Conservation (phyloP, 2,329 filamentous ascomycete species). For the Xylaria sp. region DNA sequence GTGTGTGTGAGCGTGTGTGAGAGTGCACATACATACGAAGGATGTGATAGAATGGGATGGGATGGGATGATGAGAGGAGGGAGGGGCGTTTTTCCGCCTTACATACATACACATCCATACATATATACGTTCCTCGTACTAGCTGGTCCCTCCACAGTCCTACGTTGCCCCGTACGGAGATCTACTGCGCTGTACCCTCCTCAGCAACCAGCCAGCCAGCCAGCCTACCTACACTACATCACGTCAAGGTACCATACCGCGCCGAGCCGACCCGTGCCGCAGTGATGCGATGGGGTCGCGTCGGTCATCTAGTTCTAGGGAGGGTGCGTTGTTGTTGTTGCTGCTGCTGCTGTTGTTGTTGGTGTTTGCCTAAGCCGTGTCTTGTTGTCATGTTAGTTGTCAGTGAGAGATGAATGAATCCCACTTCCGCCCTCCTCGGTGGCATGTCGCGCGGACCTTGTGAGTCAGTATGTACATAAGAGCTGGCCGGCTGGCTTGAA, state of each 20-base stretch:
- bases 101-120: neutral
- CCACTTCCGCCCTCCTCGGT: slow-evolving; percentile 21
- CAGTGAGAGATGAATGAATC: neutral
- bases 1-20: neutral
- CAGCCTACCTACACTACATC: neutral
- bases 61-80: neutral
- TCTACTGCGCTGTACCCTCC: neutral
- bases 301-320: slow-evolving; percentile 18
- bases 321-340: neutral
- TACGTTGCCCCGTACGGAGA: slow-evolving; percentile 6
- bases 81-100: neutral
- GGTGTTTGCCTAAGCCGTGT: neutral
- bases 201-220: neutral
- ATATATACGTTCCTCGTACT: neutral
- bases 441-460: neutral
- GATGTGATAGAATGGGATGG: neutral
- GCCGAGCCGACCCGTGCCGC: slow-evolving; percentile 36
- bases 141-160: neutral
- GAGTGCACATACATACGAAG: neutral
- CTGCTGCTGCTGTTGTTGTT: neutral
- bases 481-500: neutral
- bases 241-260: slow-evolving; percentile 24
- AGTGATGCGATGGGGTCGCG: slow-evolving; percentile 15
- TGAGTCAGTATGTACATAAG: neutral
- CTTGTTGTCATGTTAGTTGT: neutral